These are phyloP conservation scores for Corymbia calophylla DNA, from an alignment of 441 rosid genomes.

Conservation along the genomic window DNA sequence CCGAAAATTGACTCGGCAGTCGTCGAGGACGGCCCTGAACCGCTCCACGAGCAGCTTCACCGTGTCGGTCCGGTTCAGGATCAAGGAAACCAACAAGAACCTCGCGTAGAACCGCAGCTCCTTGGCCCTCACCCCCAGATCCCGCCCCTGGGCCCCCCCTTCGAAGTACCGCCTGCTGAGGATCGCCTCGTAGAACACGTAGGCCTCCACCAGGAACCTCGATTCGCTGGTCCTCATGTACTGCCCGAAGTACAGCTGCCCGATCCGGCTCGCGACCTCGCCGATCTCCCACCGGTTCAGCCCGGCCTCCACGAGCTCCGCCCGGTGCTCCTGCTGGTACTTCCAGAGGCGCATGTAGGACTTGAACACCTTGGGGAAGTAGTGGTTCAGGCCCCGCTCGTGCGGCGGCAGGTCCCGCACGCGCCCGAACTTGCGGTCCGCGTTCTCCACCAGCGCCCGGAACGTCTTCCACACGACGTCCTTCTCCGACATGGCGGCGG, in stretches of 20 bases:
- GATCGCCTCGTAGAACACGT: conserved; percentile 89
- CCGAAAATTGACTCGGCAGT: conserved; percentile 61
- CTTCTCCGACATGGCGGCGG: conserved; percentile 20
- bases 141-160: conserved; percentile 46
- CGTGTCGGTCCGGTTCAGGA: conserved; percentile 58
- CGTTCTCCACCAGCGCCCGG: conserved; percentile 68
- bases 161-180: conserved; percentile 68
- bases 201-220: conserved; percentile 74
- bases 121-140: conserved; percentile 68
- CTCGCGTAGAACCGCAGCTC: conserved; percentile 83
- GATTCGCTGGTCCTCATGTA: conserved; percentile 90
- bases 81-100: conserved; percentile 71
- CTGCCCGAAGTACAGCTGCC: conserved; percentile 89
- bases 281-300: conserved; percentile 94
- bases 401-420: conserved; percentile 75
- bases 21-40: conserved; percentile 55
- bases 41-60: conserved; percentile 50
- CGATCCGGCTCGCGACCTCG: conserved; percentile 98
- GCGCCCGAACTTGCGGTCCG: conserved; percentile 81
- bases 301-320: conserved; percentile 60
- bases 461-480: conserved; percentile 46
- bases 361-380: conserved; percentile 77
- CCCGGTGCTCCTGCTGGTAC: conserved; percentile 80
- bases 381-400: conserved; percentile 47
- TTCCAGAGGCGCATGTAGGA: conserved; percentile 94